Conservation (phyloP, 164 flowering plant genomes). For the Piper longum region DNA sequence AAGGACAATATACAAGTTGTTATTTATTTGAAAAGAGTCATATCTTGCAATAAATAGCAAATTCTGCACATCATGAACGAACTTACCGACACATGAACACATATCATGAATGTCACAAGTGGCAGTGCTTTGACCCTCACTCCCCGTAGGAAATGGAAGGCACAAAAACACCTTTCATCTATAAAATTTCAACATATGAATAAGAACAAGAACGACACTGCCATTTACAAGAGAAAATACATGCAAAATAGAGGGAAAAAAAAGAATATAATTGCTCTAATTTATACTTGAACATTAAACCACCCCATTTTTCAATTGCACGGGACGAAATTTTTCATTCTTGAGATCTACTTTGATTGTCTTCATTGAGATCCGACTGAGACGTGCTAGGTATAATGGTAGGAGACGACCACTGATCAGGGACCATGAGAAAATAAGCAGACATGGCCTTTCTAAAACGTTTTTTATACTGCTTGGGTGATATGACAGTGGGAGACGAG, state of each 20-base stretch:
- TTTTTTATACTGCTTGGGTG: slow-evolving; percentile 93
- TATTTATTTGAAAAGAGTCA: too few species aligned
- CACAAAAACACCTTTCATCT: slow-evolving; percentile 27
- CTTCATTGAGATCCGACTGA: slow-evolving; percentile 52
- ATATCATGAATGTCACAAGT: too few species aligned
- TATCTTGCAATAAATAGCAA: too few species aligned
- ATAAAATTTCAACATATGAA: slow-evolving; percentile 18
- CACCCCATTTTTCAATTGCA: slow-evolving; percentile 1
- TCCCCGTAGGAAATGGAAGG: slow-evolving; percentile 6
- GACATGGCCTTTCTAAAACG: slow-evolving; percentile 98
- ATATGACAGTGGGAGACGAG: slow-evolving; percentile 78
- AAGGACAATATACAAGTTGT: too few species aligned
- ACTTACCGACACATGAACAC: too few species aligned
- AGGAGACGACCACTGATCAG: slow-evolving; percentile 88
- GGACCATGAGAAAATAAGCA: slow-evolving; percentile 86
- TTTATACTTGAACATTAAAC: slow-evolving; percentile 8
- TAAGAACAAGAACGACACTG: slow-evolving; percentile 9
- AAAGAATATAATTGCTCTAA: slow-evolving; percentile 8
- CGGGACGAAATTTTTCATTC: slow-evolving; percentile 21
- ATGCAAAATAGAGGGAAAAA: slow-evolving; percentile 2
- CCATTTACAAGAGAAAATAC: slow-evolving; percentile 14
- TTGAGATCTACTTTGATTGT: slow-evolving; percentile 30
- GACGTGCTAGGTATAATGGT: slow-evolving; percentile 47
- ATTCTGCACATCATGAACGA: too few species aligned
- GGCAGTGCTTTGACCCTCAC: too few species aligned